Evolutionary conservation across 1,139 yeast species (phyloP).

Genomic region (Spathaspora sp.): DNA sequence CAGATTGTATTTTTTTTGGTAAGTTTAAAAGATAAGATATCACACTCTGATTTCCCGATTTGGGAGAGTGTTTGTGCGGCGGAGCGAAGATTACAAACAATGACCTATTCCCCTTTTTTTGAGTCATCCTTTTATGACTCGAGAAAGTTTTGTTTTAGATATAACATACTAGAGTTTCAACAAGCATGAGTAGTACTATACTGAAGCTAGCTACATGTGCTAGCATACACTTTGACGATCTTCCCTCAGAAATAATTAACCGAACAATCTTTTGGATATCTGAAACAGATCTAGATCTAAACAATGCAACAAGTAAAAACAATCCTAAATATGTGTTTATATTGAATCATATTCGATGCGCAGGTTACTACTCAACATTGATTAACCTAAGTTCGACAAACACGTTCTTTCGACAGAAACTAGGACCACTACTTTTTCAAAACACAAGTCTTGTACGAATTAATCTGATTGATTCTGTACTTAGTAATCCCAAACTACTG

Average conservation of each 20-base stretch:
- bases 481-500: slow-evolving; percentile 22
- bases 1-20: background rate
- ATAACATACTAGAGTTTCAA: no score
- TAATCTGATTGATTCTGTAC: slow-evolving; percentile 30
- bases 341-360: slow-evolving; percentile 15
- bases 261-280: slow-evolving; percentile 17
- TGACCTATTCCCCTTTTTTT: background rate
- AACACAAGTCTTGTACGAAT: slow-evolving; percentile 26
- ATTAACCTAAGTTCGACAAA: slow-evolving; percentile 29
- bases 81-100: background rate
- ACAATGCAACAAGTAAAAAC: background rate
- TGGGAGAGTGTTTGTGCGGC: background rate
- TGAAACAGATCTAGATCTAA: slow-evolving; percentile 11
- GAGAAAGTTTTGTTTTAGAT: no score
- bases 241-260: slow-evolving; percentile 22
- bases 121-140: background rate
- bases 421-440: slow-evolving; percentile 23
- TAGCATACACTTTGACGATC: slow-evolving; percentile 10
- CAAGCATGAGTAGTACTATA: background rate
- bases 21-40: background rate
- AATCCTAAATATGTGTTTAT: slow-evolving; percentile 14
- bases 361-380: slow-evolving; percentile 15
- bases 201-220: background rate
- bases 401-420: slow-evolving; percentile 18
- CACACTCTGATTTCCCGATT: background rate